Evolutionary conservation across 1,284 basidiomycete species (phyloP).

Genomic region (Phenoliferia sp.): DNA sequence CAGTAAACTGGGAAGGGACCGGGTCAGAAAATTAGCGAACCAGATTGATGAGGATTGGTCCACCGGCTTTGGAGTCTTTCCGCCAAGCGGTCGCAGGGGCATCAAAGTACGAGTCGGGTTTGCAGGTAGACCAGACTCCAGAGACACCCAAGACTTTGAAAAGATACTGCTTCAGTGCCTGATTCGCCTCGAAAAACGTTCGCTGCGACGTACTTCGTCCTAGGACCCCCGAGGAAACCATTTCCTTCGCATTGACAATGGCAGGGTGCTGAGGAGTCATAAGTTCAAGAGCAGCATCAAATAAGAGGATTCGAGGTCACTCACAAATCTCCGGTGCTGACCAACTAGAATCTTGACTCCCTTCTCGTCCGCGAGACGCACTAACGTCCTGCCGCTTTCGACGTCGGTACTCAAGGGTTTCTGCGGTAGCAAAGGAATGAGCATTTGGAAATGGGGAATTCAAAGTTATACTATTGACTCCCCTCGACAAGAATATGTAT

Average conservation of each 20-base stretch:
- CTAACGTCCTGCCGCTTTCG: conserved; percentile 9
- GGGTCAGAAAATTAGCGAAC: not conserved
- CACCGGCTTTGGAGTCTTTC: conserved; percentile 11
- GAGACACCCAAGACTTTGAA: conserved; percentile 20
- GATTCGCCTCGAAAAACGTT: not conserved
- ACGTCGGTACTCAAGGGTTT: conserved; percentile 29
- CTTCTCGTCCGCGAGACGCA: conserved; percentile 7
- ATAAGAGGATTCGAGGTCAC: not conserved
- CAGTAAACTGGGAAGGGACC: not conserved
- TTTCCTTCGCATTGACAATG: conserved; percentile 16
- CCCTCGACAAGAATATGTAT: conserved; percentile 29
- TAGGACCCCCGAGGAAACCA: conserved; percentile 21
- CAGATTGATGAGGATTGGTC: conserved; percentile 28
- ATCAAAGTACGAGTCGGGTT: conserved; percentile 23
- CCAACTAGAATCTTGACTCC: conserved; percentile 25
- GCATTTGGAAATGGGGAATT: not conserved
- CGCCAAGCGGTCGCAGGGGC: conserved; percentile 21
- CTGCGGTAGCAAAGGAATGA: not conserved
- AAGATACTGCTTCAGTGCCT: not conserved
- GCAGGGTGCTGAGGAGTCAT: conserved; percentile 22
- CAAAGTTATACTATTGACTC: not conserved
- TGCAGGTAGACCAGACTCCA: conserved; percentile 28
- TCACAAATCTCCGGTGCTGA: conserved; percentile 31
- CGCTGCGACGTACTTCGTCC: conserved; percentile 9
- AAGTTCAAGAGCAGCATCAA: not conserved